Evolutionary conservation across 2,329 filamentous ascomycete species (phyloP).

Genomic region (Lachnellula arida): DNA sequence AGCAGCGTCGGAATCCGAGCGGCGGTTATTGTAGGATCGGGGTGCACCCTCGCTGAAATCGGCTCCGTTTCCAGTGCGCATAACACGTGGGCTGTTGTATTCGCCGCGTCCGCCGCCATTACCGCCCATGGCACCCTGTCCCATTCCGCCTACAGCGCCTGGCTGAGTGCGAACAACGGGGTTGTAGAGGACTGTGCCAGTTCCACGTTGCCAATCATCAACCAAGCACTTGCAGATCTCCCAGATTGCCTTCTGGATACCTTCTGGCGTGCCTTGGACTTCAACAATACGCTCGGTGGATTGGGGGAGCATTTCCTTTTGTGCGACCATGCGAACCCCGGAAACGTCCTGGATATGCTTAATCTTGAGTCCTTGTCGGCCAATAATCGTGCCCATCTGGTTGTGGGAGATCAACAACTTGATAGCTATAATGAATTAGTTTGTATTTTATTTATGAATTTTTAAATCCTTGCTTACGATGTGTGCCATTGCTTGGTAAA

Average conservation of each 20-base stretch:
- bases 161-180: constrained; percentile 83
- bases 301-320: constrained; percentile 99
- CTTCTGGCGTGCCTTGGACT: constrained; percentile 88
- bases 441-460: background rate
- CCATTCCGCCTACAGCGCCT: constrained; percentile 41
- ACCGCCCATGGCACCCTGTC: constrained; percentile 40
- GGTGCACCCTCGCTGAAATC: constrained; percentile 85
- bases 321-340: constrained; percentile 96
- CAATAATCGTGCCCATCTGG: constrained; percentile 99
- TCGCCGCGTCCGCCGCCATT: constrained; percentile 43
- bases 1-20: constrained; percentile 77
- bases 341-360: constrained; percentile 98
- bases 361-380: constrained; percentile 93
- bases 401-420: constrained; percentile 99
- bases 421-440: constrained; percentile 58
- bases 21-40: constrained; percentile 67
- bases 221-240: constrained; percentile 98
- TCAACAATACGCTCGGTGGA: constrained; percentile 98
- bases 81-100: constrained; percentile 65
- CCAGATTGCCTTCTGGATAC: constrained; percentile 94
- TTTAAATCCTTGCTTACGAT: constrained; percentile 62
- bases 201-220: constrained; percentile 96
- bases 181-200: constrained; percentile 96
- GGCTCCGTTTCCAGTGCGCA: constrained; percentile 93
- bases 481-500: constrained; percentile 81